Base-by-base conservation (phyloP, 306 rosid species). In the Prinsepia uniflora region DNA sequence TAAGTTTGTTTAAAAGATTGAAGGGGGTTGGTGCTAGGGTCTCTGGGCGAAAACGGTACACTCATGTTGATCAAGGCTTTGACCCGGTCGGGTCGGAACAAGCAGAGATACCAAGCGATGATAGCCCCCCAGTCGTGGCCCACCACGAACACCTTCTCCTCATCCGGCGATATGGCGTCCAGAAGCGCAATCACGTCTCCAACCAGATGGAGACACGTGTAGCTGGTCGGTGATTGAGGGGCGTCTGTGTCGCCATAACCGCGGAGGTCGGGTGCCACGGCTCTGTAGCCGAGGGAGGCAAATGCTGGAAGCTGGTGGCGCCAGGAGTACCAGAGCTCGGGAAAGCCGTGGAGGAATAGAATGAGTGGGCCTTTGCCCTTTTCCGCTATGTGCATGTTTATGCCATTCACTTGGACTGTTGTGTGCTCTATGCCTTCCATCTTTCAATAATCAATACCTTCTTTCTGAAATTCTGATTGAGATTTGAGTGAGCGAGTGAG, bases 51-150 rank as follows among this genome's bases (percentile, higher is more conserved):
- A 59, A 85, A 90, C 8, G 61, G 22, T 15, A 82, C 89, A 39
- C 96, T 90, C 81, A 85, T 7, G 71, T 76, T 90, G 42, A 92
- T 84, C 48, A 90, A 44, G 60, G 91, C 96, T 76, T 65, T 86
- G 46, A 90, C 77, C 63, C 87, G 34, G 6, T 92, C 90, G 0
- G 96, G 93, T 13, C 96, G 83, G 65, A 80, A 86, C 41, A 85
- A 79, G 24, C 91, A 85, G 18, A 92, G 89, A 10, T 43, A 42
- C 96, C 96, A 92, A 42, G 93, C 90, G 4, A 65, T 76, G 3
- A 84, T 0, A 4, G 93, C 96, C n/a, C 98, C 98, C 98, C 93
- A 90, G 53, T 92, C 96, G 65, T 90, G 98, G 0, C 80, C 98
- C 11, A 92, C 96, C 41, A 92, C 96, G 72, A 83, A 90, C 77